phyloP scores from a whole-genome alignment of 208 protist species.

The Balamuthia mandrillaris region DNA sequence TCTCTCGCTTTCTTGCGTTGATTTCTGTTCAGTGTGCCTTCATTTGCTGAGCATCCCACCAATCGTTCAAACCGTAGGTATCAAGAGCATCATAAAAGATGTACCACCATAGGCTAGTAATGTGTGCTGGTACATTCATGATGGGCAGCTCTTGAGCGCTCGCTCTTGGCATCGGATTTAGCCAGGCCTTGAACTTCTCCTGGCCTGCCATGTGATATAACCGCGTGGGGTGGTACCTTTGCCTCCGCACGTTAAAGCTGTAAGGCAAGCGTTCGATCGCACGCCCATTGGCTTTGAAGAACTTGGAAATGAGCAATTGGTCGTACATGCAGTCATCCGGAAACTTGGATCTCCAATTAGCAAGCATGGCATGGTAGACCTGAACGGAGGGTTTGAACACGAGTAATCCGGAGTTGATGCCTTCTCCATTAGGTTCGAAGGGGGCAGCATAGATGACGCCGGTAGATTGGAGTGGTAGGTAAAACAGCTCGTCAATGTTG shows the following conservation, averaged over 20 bases:
- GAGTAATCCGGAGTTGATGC: too few species aligned
- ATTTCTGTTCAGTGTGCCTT: too few species aligned
- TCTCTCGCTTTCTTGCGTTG: too few species aligned
- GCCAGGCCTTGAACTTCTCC: background rate
- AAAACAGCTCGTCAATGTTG: background rate
- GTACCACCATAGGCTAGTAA: background rate
- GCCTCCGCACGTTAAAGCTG: background rate
- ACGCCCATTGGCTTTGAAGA: background rate
- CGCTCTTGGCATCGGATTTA: too few species aligned
- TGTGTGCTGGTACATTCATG: background rate
- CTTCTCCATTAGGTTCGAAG: too few species aligned
- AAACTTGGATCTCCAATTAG: too few species aligned
- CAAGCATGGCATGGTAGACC: too few species aligned
- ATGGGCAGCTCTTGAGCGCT: background rate
- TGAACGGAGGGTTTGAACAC: too few species aligned
- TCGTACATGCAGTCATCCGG: too few species aligned
- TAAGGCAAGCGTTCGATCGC: background rate
- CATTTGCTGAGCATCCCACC: background rate
- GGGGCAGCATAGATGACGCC: too few species aligned
- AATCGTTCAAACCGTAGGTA: background rate
- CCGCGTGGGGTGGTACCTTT: background rate
- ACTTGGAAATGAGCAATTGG: too few species aligned
- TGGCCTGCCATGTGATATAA: background rate
- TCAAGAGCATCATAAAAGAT: background rate
- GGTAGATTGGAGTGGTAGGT: too few species aligned